phyloP scores from a whole-genome alignment of 495 filamentous ascomycete species.

The Staphylotrichum longicolle region DNA sequence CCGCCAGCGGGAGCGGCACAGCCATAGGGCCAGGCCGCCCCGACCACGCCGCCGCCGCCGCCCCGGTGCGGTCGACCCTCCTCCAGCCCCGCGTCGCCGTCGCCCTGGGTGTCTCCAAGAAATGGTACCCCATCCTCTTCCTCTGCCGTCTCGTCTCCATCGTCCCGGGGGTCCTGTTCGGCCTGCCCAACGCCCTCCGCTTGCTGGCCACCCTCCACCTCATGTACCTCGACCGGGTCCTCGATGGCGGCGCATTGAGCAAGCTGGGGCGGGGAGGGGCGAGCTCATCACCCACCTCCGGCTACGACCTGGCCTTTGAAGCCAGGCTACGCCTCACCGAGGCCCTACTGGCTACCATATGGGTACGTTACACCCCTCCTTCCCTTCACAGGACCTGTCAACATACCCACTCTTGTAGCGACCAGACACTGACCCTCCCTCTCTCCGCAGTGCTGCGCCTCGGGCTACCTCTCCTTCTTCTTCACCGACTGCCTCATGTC shows the following conservation, averaged over 20 bases:
- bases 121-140: constrained; percentile 48
- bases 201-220: constrained; percentile 42
- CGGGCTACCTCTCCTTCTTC: constrained; percentile 82
- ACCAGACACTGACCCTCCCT: no score
- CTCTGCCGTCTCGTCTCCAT: constrained; percentile 45
- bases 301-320: constrained; percentile 29
- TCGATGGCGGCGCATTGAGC: constrained; percentile 24
- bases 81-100: constrained; percentile 53
- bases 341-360: constrained; percentile 75
- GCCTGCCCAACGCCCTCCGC: constrained; percentile 45
- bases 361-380: constrained; percentile 56
- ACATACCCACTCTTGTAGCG: no score
- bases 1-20: neutral
- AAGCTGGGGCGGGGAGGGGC: constrained; percentile 37
- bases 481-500: constrained; percentile 93
- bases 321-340: constrained; percentile 63
- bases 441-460: constrained; percentile 64
- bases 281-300: constrained; percentile 2
- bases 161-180: constrained; percentile 45
- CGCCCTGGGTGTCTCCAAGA: constrained; percentile 45
- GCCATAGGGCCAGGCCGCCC: neutral
- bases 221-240: constrained; percentile 31
- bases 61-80: constrained; percentile 61
- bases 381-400: neutral
- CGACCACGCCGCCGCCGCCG: constrained; percentile 59